phyloP scores from a whole-genome alignment of 2,329 filamentous ascomycete genomes.

The Colletotrichum sidae region DNA sequence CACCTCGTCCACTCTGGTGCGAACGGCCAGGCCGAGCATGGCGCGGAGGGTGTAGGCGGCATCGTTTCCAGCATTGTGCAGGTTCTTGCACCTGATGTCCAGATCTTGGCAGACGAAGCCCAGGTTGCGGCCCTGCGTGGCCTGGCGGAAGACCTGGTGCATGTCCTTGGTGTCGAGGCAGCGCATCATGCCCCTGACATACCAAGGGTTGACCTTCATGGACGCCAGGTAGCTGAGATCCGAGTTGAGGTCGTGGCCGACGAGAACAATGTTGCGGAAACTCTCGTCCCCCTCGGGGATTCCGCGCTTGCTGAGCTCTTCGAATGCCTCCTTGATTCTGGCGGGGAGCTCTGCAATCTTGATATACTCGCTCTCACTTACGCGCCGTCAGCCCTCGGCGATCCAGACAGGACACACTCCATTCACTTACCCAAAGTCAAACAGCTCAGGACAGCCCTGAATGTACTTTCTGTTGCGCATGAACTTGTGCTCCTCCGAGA shows the following conservation, averaged over 20 bases:
- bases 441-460: constrained; percentile 77
- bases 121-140: constrained; percentile 67
- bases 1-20: constrained; percentile 3
- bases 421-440: constrained; percentile 77
- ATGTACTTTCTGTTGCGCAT: constrained; percentile 77
- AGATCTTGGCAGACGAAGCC: constrained; percentile 63
- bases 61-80: constrained; percentile 39
- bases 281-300: constrained; percentile 6
- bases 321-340: constrained; percentile 52
- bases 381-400: too few relatives aligned
- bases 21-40: constrained; percentile 43
- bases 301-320: constrained; percentile 36
- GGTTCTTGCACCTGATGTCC: constrained; percentile 28
- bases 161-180: constrained; percentile 79
- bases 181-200: constrained; percentile 68
- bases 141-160: constrained; percentile 71
- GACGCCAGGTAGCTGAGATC: constrained; percentile 63
- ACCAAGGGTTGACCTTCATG: constrained; percentile 69
- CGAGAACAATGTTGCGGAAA: constrained; percentile 71
- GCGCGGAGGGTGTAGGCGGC: constrained; percentile 38
- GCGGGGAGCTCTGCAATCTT: constrained; percentile 46
- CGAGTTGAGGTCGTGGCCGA: constrained; percentile 79
- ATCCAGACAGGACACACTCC: too few relatives aligned
- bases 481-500: constrained; percentile 76
- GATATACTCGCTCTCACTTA: constrained; percentile 55